A percentile compares a stretch with the other conserved stretches of the same genome.
Conservation (phyloP, 2,329 filamentous ascomycete genomes). For the Hypomyces rosellus region DNA sequence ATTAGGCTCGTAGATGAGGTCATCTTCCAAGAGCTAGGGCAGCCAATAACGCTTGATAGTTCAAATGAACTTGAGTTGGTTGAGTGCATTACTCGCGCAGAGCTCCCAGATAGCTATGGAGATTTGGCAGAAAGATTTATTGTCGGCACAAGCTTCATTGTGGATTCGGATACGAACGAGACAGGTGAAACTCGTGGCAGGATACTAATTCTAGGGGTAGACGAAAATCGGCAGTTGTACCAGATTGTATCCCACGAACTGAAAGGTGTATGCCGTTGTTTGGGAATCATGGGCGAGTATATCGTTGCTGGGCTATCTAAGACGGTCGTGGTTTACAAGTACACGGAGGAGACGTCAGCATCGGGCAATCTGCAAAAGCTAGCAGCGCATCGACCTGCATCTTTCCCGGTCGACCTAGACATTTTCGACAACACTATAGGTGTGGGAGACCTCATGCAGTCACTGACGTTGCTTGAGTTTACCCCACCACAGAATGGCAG, state of each 20-base stretch:
- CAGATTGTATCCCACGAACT: slow-evolving; percentile 62
- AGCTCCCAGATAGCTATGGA: slow-evolving; percentile 55
- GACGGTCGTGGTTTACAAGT: slow-evolving; percentile 61
- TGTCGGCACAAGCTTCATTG: slow-evolving; percentile 78
- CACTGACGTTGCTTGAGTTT: slow-evolving; percentile 71
- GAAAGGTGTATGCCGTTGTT: slow-evolving; percentile 72
- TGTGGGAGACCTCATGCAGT: slow-evolving; percentile 92
- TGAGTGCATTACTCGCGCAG: slow-evolving; percentile 74
- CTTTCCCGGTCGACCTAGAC: slow-evolving; percentile 74
- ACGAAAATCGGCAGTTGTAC: slow-evolving; percentile 66
- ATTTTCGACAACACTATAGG: slow-evolving; percentile 71
- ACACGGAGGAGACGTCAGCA: slow-evolving; percentile 48
- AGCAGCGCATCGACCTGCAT: slow-evolving; percentile 73
- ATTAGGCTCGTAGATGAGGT: slow-evolving; percentile 90
- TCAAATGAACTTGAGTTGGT: slow-evolving; percentile 60
- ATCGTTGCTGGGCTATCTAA: slow-evolving; percentile 88
- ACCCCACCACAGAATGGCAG: slow-evolving; percentile 49
- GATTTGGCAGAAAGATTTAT: slow-evolving; percentile 69
- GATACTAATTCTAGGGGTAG: slow-evolving; percentile 79
- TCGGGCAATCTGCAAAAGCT: slow-evolving; percentile 59
- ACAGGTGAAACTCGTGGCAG: slow-evolving; percentile 55
- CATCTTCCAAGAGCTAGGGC: slow-evolving; percentile 68
- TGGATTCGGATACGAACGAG: slow-evolving; percentile 49
- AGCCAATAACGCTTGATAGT: slow-evolving; percentile 56
- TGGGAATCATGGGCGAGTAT: slow-evolving; percentile 67